phyloP scores from a whole-genome alignment of 495 filamentous ascomycete genomes.

The Aspergillus olivimuriae region DNA sequence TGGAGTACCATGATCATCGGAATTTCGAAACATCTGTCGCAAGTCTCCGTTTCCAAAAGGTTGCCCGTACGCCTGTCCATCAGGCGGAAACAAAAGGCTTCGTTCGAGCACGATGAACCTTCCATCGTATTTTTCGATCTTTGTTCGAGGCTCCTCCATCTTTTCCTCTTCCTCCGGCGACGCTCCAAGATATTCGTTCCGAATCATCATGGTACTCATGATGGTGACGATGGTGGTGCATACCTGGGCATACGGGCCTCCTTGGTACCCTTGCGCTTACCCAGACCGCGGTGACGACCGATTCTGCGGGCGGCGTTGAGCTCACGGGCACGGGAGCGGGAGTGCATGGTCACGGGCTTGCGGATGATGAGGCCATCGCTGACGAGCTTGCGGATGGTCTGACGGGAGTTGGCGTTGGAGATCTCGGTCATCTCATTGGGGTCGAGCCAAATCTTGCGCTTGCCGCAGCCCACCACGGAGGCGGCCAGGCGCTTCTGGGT shows the following conservation, averaged over 20 bases:
- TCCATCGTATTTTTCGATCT: too few species aligned
- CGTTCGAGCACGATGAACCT: too few species aligned
- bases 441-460: conserved; percentile 99
- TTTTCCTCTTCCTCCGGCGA: neutral
- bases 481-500: conserved; percentile 99
- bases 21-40: neutral
- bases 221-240: conserved; percentile 31
- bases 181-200: neutral
- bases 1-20: conserved; percentile 14
- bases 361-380: conserved; percentile 99
- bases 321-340: conserved; percentile 86
- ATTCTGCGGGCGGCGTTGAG: conserved; percentile 83
- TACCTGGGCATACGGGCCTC: conserved; percentile 99
- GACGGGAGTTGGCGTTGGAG: conserved; percentile 99
- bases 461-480: conserved; percentile 94
- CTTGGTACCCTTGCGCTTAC: conserved; percentile 99
- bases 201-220: too few species aligned
- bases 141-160: too few species aligned
- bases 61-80: too few species aligned
- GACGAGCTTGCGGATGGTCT: conserved; percentile 99
- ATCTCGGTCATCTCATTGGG: conserved; percentile 99
- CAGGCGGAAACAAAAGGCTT: too few species aligned
- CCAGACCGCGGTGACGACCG: conserved; percentile 95
- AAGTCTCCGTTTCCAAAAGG: too few species aligned
- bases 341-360: conserved; percentile 99